Evolutionary conservation across 2,329 filamentous ascomycete genomes (phyloP).

Genomic region (Cordyceps cateniannulata): DNA sequence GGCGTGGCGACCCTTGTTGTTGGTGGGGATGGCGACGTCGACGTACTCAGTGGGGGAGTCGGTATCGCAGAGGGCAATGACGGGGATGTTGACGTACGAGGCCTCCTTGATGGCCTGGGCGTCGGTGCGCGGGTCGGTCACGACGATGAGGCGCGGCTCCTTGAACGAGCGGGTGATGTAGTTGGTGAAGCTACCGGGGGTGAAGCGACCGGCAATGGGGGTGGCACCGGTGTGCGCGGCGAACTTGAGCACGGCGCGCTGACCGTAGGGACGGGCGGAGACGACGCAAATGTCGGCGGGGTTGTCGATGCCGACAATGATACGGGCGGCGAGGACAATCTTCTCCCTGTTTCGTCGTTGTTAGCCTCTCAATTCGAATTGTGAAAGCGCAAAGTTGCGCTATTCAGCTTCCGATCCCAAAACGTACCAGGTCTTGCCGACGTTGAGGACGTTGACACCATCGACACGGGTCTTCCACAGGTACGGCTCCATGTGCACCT

Average conservation of each 20-base stretch:
- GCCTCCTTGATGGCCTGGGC: slow-evolving; percentile 99
- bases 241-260: slow-evolving; percentile 99
- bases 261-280: slow-evolving; percentile 98
- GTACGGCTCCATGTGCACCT: slow-evolving; percentile 99
- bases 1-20: slow-evolving; percentile 99
- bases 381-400: too few relatives aligned
- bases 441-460: slow-evolving; percentile 98
- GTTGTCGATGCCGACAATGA: slow-evolving; percentile 99
- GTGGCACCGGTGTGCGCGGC: slow-evolving; percentile 96
- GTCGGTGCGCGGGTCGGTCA: slow-evolving; percentile 99
- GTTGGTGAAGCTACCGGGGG: slow-evolving; percentile 99
- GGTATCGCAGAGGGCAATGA: slow-evolving; percentile 98
- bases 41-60: slow-evolving; percentile 99
- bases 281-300: slow-evolving; percentile 98
- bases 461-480: slow-evolving; percentile 99
- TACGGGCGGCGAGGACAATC: slow-evolving; percentile 96
- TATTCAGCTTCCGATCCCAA: too few relatives aligned
- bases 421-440: slow-evolving; percentile 97
- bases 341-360: slow-evolving; percentile 71
- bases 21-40: slow-evolving; percentile 98
- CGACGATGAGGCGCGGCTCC: slow-evolving; percentile 98
- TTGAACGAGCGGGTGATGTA: slow-evolving; percentile 99
- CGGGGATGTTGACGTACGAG: slow-evolving; percentile 99
- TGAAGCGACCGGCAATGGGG: slow-evolving; percentile 99
- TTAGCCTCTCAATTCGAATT: background rate